These are phyloP conservation scores for Suillus americanus DNA, from an alignment of 768 basidiomycete genomes.

Conservation along the genomic window DNA sequence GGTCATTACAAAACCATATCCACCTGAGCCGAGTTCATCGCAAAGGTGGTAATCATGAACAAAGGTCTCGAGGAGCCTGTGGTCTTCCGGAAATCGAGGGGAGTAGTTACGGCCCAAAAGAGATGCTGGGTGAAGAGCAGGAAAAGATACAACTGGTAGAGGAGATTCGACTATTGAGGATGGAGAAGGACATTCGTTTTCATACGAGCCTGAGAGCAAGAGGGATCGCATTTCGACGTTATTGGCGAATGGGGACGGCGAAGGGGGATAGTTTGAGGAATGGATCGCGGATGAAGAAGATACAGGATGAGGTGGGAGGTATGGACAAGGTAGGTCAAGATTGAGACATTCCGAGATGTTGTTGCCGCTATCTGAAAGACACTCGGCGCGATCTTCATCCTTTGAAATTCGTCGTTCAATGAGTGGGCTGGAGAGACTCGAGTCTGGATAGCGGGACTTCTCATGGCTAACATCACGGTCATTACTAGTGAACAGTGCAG, in stretches of 20 bases:
- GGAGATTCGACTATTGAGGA: conserved; percentile 9
- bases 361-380: not conserved
- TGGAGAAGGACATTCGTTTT: conserved; percentile 6
- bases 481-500: not conserved
- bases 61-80: conserved; percentile 61
- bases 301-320: not conserved
- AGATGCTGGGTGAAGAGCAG: conserved; percentile 4
- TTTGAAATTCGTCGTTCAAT: not conserved
- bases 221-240: conserved; percentile 18
- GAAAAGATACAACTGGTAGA: not conserved
- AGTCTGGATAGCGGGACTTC: not conserved
- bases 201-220: conserved; percentile 23
- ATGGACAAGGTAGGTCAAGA: conserved; percentile 1
- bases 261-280: not conserved
- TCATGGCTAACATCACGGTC: not conserved
- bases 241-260: not conserved
- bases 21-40: conserved; percentile 86
- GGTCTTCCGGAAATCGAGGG: conserved; percentile 57
- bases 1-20: conserved; percentile 94
- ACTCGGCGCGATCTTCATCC: not conserved
- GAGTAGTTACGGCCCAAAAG: conserved; percentile 35
- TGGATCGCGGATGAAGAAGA: not conserved
- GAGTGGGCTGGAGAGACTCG: not conserved
- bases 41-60: conserved; percentile 58
- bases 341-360: not conserved